Conservation (phyloP, 495 filamentous ascomycete species). For the Trichocladium uniseriatum region DNA sequence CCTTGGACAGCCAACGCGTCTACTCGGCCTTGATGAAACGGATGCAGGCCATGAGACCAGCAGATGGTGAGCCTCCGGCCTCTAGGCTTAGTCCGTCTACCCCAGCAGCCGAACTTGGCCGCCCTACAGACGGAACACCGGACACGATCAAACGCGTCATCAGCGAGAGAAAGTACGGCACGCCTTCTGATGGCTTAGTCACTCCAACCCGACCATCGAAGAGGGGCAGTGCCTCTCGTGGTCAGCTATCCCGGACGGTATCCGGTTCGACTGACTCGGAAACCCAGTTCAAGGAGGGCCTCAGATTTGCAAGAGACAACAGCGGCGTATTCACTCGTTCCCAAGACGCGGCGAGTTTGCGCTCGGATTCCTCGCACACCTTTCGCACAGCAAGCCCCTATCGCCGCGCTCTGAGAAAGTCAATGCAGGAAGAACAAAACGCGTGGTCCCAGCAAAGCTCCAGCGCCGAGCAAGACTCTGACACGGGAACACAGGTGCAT, state of each 20-base stretch:
- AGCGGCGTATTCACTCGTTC: background rate
- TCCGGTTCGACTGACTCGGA: background rate
- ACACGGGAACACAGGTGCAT: conserved; percentile 9
- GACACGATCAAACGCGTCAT: conserved; percentile 1
- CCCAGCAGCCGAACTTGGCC: background rate
- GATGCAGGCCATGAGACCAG: conserved; percentile 30
- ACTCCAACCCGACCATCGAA: conserved; percentile 5
- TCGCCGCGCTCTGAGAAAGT: conserved; percentile 40
- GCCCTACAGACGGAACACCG: background rate
- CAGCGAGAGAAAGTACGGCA: background rate
- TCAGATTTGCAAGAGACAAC: conserved; percentile 3
- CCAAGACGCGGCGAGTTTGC: no score
- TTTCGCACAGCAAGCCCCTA: conserved; percentile 49
- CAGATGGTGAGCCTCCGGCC: background rate
- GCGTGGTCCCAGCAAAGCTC: conserved; percentile 20
- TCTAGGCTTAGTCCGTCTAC: background rate
- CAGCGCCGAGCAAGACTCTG: conserved; percentile 7
- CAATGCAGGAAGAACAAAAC: conserved; percentile 27
- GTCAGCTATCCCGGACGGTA: background rate
- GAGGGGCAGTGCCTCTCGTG: background rate
- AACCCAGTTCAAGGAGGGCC: background rate
- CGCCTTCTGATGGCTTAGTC: background rate
- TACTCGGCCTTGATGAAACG: conserved; percentile 68
- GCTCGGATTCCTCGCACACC: no score
- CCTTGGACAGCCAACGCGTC: conserved; percentile 54